A percentile compares a stretch with the other conserved stretches of the same genome.
phyloP scores from a whole-genome alignment of 2,329 filamentous ascomycete genomes.

The Cytospora mali region DNA sequence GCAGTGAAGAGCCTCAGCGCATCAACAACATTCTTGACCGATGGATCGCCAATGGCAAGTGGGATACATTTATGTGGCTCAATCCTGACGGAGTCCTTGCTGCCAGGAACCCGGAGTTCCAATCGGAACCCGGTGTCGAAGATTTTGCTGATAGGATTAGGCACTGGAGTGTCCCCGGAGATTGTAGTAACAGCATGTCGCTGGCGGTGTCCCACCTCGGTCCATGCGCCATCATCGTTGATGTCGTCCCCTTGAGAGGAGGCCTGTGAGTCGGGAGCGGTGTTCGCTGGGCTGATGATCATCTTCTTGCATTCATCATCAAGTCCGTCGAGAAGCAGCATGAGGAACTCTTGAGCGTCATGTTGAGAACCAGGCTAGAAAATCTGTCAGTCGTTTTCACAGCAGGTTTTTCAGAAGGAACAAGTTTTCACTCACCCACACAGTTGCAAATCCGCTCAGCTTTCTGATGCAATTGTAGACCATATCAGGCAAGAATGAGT shows the following conservation, averaged over 20 bases:
- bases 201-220: constrained; percentile 92
- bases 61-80: constrained; percentile 95
- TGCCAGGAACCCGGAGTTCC: constrained; percentile 81
- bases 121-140: constrained; percentile 91
- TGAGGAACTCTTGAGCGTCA: constrained; percentile 95
- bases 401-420: background rate
- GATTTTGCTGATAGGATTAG: constrained; percentile 89
- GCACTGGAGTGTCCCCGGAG: constrained; percentile 70
- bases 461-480: constrained; percentile 91
- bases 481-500: constrained; percentile 89
- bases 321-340: constrained; percentile 87
- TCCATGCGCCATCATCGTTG: constrained; percentile 51
- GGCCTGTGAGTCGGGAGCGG: background rate
- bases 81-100: constrained; percentile 87
- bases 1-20: constrained; percentile 83
- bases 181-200: constrained; percentile 83
- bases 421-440: constrained; percentile 68
- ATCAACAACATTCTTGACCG: constrained; percentile 89
- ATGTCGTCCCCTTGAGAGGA: constrained; percentile 20
- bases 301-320: constrained; percentile 89
- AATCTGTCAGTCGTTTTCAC: constrained; percentile 35
- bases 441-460: constrained; percentile 84
- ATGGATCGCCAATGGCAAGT: constrained; percentile 85
- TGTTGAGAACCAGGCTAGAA: constrained; percentile 87
- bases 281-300: constrained; percentile 45